phyloP scores from a whole-genome alignment of 768 basidiomycete species.

The Boletus fagicola region DNA sequence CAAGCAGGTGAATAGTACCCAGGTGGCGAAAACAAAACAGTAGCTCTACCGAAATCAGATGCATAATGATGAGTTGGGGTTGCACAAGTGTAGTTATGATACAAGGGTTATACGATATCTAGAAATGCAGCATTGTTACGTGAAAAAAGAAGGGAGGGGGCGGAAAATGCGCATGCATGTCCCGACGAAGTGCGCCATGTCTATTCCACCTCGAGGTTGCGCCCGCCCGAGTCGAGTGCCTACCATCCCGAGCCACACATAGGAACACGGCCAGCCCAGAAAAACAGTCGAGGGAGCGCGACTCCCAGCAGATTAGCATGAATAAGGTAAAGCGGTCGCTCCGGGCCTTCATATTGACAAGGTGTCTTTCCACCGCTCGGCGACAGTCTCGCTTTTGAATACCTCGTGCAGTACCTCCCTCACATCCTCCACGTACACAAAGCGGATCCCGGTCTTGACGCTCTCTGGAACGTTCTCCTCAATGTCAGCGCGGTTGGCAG shows the following conservation, averaged over 20 bases:
- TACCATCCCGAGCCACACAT: background rate
- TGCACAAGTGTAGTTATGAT: background rate
- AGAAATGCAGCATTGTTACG: background rate
- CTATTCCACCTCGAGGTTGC: background rate
- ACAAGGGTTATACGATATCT: background rate
- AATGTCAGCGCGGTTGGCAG: conserved; percentile 88
- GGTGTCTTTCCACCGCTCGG: conserved; percentile 69
- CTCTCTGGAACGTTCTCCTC: conserved; percentile 97
- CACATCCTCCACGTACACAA: conserved; percentile 95
- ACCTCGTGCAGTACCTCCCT: conserved; percentile 86
- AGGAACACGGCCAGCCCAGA: background rate
- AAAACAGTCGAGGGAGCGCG: background rate
- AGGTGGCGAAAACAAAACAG: background rate
- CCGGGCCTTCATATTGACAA: conserved; percentile 31
- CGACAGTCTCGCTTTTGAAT: conserved; percentile 61
- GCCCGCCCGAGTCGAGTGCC: background rate
- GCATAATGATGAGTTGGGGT: background rate
- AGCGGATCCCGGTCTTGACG: conserved; percentile 91
- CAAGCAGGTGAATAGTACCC: conserved; percentile 83
- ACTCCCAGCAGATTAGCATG: background rate
- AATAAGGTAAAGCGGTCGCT: background rate
- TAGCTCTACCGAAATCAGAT: background rate
- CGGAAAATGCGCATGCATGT: background rate
- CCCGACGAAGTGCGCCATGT: background rate
- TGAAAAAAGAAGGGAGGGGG: background rate